Conservation (phyloP, 1,284 basidiomycete species). For the Volvariella surrecta region DNA sequence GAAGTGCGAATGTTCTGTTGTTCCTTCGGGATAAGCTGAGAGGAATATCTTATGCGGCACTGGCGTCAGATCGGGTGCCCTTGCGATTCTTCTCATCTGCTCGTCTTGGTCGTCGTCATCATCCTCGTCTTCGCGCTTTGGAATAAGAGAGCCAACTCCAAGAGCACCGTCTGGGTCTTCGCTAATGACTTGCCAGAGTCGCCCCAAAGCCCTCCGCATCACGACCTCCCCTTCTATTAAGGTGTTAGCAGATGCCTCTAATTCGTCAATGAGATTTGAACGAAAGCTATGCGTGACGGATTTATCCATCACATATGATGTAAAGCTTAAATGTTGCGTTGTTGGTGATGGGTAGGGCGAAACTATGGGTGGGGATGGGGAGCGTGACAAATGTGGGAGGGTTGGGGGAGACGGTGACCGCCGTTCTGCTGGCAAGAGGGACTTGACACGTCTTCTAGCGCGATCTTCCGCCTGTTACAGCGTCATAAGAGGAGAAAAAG, state of each 20-base stretch:
- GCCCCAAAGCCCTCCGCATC: slow-evolving; percentile 62
- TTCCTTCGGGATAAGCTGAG: slow-evolving; percentile 34
- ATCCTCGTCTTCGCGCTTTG: slow-evolving; percentile 62
- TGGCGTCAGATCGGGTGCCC: slow-evolving; percentile 58
- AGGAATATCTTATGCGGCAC: slow-evolving; percentile 61
- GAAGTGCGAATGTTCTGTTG: slow-evolving; percentile 52
- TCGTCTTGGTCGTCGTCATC: slow-evolving; percentile 42
- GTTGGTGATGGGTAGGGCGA: slow-evolving; percentile 65
- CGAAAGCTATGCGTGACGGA: slow-evolving; percentile 76
- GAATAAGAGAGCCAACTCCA: slow-evolving; percentile 34
- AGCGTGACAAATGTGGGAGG: slow-evolving; percentile 46
- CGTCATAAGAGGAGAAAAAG: slow-evolving; percentile 9
- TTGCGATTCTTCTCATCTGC: slow-evolving; percentile 39
- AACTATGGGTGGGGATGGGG: slow-evolving; percentile 47
- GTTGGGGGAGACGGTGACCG: slow-evolving; percentile 50
- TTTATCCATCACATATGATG: slow-evolving; percentile 79
- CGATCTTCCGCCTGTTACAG: slow-evolving; percentile 60
- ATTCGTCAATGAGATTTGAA: slow-evolving; percentile 63
- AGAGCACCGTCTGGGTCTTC: slow-evolving; percentile 44
- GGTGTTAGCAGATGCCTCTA: slow-evolving; percentile 69
- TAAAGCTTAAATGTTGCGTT: slow-evolving; percentile 59
- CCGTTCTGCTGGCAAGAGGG: slow-evolving; percentile 48
- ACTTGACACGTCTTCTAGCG: slow-evolving; percentile 67
- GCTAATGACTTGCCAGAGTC: slow-evolving; percentile 70
- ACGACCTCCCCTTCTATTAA: slow-evolving; percentile 72